These are phyloP conservation scores for Oropetium thomaeum DNA, from an alignment of 176 grass and related monocot genomes.

Conservation along the genomic window DNA sequence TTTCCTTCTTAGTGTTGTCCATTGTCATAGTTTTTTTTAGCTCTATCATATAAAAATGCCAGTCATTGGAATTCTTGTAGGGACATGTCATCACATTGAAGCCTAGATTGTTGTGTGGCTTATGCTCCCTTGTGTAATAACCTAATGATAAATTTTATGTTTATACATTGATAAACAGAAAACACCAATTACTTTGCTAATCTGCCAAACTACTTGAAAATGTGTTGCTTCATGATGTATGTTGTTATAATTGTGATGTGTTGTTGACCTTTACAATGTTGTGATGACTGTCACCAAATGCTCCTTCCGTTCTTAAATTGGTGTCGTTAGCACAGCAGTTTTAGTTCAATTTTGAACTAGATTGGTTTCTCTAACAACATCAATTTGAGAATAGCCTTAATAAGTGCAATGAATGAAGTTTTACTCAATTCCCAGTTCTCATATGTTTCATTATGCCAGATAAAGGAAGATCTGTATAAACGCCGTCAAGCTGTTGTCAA, in stretches of 20 bases:
- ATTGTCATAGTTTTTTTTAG: background rate
- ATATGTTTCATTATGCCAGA: slow-evolving; percentile 45
- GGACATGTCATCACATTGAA: background rate
- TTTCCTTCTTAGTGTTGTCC: background rate
- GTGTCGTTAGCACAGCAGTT: no score
- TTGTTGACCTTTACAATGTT: background rate
- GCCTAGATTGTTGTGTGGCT: background rate
- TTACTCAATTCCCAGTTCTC: slow-evolving; percentile 1
- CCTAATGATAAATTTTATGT: background rate
- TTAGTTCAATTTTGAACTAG: no score
- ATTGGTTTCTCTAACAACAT: no score
- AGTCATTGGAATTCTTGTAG: background rate
- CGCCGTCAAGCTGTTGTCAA: slow-evolving; percentile 70
- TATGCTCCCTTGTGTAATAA: slow-evolving; percentile 4
- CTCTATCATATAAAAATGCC: background rate
- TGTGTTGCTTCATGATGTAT: background rate
- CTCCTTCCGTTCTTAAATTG: no score
- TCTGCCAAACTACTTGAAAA: background rate
- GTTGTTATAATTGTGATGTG: background rate
- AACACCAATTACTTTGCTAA: background rate
- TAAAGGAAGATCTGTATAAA: slow-evolving; percentile 89
- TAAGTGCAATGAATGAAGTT: background rate
- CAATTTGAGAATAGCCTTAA: no score
- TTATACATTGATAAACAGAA: background rate
- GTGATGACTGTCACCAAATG: slow-evolving; percentile 2